Evolutionary conservation across 179 eudicot genomes (phyloP).

Genomic region (Silene noctiflora): DNA sequence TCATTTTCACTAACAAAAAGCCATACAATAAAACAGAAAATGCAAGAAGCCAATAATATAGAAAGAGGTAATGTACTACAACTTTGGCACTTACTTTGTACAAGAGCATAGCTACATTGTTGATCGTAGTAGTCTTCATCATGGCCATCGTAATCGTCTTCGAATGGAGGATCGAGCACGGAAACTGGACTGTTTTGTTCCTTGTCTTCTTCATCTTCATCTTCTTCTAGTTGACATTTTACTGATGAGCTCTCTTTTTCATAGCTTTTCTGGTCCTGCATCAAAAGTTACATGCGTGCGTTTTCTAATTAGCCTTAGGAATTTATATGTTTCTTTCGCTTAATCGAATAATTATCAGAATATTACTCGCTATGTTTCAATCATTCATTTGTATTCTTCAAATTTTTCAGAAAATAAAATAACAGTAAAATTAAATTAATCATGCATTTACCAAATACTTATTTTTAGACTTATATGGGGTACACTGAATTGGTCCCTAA

Average conservation of each 20-base stretch:
- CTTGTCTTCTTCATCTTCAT: conserved; percentile 65
- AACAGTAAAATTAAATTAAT: too few species aligned
- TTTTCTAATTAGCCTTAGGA: too few species aligned
- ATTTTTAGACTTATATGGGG: too few species aligned
- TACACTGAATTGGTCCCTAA: too few species aligned
- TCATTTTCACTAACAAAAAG: conserved; percentile 5
- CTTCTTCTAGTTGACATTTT: conserved; percentile 23
- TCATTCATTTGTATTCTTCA: too few species aligned
- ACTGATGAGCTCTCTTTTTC: conserved; percentile 19
- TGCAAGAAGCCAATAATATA: background rate
- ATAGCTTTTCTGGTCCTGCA: conserved; percentile 36
- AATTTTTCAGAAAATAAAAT: too few species aligned
- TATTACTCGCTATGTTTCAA: too few species aligned
- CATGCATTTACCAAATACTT: too few species aligned
- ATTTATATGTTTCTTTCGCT: too few species aligned
- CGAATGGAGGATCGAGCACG: conserved; percentile 73
- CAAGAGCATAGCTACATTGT: conserved; percentile 66
- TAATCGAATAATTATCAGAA: too few species aligned
- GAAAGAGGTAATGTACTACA: background rate
- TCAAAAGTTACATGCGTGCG: background rate
- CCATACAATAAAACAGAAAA: background rate
- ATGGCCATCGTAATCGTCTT: conserved; percentile 52
- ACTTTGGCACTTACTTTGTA: conserved; percentile 62
- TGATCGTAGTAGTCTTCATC: conserved; percentile 39
- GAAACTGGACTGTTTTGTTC: conserved; percentile 93